These are phyloP conservation scores for Serendipita sp. DNA, from an alignment of 768 basidiomycete genomes.

Conservation along the genomic window DNA sequence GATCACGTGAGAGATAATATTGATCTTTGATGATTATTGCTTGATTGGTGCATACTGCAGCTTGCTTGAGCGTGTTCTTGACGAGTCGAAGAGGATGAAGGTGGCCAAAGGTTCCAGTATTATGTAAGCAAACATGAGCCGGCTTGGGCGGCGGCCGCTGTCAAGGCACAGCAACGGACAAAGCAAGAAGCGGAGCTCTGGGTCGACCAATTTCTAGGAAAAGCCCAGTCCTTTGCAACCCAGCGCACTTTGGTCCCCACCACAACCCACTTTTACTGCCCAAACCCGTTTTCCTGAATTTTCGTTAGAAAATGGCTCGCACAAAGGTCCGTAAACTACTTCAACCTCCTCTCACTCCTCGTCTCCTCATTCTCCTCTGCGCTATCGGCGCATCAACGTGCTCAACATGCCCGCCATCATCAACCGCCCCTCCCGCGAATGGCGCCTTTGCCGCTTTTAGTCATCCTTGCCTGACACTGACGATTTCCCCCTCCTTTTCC, in stretches of 20 bases:
- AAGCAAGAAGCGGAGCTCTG: background rate
- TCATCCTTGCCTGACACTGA: background rate
- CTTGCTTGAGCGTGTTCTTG: no score
- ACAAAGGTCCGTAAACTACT: slow-evolving; percentile 46
- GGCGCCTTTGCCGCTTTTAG: slow-evolving; percentile 6
- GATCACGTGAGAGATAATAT: no score
- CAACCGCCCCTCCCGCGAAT: background rate
- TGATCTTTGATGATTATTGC: no score
- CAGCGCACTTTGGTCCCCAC: slow-evolving; percentile 11
- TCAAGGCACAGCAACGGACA: background rate
- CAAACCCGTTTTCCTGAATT: background rate
- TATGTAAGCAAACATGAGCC: background rate
- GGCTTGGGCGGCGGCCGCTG: background rate
- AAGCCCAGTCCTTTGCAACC: background rate
- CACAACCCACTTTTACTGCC: background rate
- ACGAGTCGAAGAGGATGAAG: no score
- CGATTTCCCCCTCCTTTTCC: background rate
- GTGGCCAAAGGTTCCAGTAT: background rate
- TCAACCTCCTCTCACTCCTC: slow-evolving; percentile 11
- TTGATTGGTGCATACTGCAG: no score
- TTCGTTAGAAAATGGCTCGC: slow-evolving; percentile 48
- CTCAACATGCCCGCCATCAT: slow-evolving; percentile 1
- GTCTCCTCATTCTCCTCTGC: background rate
- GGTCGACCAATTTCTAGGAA: background rate
- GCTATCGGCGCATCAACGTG: background rate